Evolutionary conservation across 371 early-diverging fungal genomes (phyloP), one percentile per base, ranked within the genome.

Genomic region (Spraguea lophii): DNA sequence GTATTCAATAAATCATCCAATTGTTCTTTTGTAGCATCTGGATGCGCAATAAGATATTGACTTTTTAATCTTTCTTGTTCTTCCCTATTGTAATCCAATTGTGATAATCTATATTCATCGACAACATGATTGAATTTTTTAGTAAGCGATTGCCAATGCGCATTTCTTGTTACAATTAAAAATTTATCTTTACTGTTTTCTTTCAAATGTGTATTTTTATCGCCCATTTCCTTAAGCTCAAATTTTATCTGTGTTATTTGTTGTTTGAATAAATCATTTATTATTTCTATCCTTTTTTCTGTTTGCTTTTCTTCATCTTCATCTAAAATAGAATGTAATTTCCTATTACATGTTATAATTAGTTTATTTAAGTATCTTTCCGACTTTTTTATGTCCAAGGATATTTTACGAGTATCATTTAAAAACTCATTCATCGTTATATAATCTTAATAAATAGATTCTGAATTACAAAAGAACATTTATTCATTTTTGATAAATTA

Each of bases 21-120:
- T 24, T 71, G 68, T 35, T 53, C 49, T 46, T 71, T 63, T 22
- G 64, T 65, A n/a, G 66, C 68, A 34, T 61, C 59, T 16, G 68
- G 68, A 17, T 57, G 52, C 23, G 66, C 71, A 43, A 68, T 68
- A 7, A 63, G 42, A 55, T 56, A 71, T 47, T 63, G 59, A 3
- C 56, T 38, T 38, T 63, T 59, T 13, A 68, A 48, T 25, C 62
- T 52, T 10, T 59, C 49, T 44, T 65, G 57, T 40, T 70, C 71
- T 26, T 61, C 52, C 30, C 60, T 40, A 9, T 43, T 49, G 19
- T 54, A 38, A 40, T 54, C 39, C 22, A 54, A 40, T 21, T 65
- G 52, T 15, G 49, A 23, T 32, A 61, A 30, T 53, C 52, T 38
- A 35, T 44, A 63, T 43, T 30, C 42, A 41, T 60, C 59, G 24